Percentiles rank a stretch among this genome's conserved stretches.
Evolutionary conservation across 1,284 basidiomycete genomes (phyloP).

Genomic region (Cryptococcus maquisensis): DNA sequence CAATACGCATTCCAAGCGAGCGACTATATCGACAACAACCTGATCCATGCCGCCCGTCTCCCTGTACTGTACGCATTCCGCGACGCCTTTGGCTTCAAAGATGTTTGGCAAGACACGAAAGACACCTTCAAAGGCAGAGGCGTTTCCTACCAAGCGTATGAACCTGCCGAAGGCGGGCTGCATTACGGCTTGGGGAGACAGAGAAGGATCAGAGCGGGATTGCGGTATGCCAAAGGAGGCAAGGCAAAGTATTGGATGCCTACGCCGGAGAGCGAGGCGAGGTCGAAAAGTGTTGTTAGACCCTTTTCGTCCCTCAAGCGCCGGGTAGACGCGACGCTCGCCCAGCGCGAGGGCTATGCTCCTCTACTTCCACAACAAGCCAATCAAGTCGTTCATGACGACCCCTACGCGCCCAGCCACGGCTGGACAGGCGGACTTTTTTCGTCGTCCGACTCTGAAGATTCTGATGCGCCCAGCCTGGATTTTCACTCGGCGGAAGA

Average conservation of each 20-base stretch:
- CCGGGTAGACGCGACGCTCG: constrained; percentile 53
- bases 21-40: constrained; percentile 70
- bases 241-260: constrained; percentile 87
- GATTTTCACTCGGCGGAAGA: constrained; percentile 45
- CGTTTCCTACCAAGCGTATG: constrained; percentile 92
- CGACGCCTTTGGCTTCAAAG: constrained; percentile 79
- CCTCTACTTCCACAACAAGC: constrained; percentile 68
- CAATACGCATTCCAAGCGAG: constrained; percentile 52
- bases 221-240: constrained; percentile 85
- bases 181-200: constrained; percentile 79
- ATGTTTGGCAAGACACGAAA: constrained; percentile 82
- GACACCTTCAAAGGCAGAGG: constrained; percentile 80
- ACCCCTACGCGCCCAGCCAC: constrained; percentile 15
- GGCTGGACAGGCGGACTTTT: neutral
- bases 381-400: constrained; percentile 62
- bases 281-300: constrained; percentile 41
- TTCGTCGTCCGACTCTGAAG: constrained; percentile 32
- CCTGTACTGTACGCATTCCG: constrained; percentile 79
- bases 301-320: constrained; percentile 49
- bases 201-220: constrained; percentile 75
- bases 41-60: constrained; percentile 75
- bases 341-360: constrained; percentile 63
- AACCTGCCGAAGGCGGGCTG: constrained; percentile 87
- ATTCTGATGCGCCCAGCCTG: constrained; percentile 44
- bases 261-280: constrained; percentile 54